A percentile compares a stretch with the other conserved stretches of the same genome.
Conservation (phyloP, 768 basidiomycete species). For the Trametes punicea region DNA sequence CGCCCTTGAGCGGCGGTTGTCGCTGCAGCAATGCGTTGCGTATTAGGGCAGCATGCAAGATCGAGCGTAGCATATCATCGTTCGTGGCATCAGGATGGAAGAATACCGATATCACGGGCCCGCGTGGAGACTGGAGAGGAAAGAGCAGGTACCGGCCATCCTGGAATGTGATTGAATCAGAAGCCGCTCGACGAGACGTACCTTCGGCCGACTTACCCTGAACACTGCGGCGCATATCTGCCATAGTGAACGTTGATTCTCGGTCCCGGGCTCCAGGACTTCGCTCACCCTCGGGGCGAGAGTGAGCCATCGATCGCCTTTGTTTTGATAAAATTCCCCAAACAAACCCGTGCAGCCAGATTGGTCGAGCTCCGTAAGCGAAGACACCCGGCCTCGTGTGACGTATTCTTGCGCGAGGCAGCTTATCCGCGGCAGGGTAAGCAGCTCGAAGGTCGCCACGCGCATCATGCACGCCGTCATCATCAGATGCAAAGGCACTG, state of each 20-base stretch:
- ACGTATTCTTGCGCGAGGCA: constrained; percentile 24
- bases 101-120: constrained; percentile 19
- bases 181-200: background rate
- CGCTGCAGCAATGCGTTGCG: constrained; percentile 3
- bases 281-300: constrained; percentile 25
- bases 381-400: constrained; percentile 1
- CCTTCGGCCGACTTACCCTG: constrained; percentile 20
- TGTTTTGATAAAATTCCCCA: constrained; percentile 28
- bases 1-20: background rate
- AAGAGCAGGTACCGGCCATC: constrained; percentile 27
- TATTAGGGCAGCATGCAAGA: constrained; percentile 24
- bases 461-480: constrained; percentile 28
- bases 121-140: constrained; percentile 9
- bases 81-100: constrained; percentile 24
- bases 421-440: constrained; percentile 28
- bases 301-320: constrained; percentile 19
- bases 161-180: constrained; percentile 12
- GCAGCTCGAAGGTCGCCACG: constrained; percentile 28
- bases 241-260: constrained; percentile 20
- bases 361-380: constrained; percentile 21
- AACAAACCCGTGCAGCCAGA: constrained; percentile 21
- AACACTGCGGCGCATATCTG: constrained; percentile 22
- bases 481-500: constrained; percentile 24
- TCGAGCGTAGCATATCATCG: constrained; percentile 26
- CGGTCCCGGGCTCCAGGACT: constrained; percentile 15